Evolutionary conservation across 2,329 filamentous ascomycete species (phyloP), one percentile per base, ranked within the genome.

Genomic region (Aspergillus bombycis): DNA sequence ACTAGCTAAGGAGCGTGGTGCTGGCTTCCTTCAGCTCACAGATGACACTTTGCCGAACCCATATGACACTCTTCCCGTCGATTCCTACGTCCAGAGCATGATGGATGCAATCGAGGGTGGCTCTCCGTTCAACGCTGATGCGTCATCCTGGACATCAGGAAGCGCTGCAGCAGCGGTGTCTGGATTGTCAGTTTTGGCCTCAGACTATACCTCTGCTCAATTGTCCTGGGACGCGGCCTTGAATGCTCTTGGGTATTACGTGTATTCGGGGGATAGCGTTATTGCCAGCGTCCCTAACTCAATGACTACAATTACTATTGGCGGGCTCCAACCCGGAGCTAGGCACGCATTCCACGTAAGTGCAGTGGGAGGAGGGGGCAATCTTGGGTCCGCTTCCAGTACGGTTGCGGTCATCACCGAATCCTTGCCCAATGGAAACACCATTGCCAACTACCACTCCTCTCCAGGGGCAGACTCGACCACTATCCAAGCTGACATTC

Each of bases 61-160:
- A 7, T 68, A 69, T 55, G 62, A 69, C 30, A 69, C 57, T 53
- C 60, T 69, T 7, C 67, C 67, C 16, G 32, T 2, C 21, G 66
- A 69, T 57, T 53, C 65, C 8, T 69, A 69, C 38, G 63, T 69
- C 26, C 62, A 67, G 23, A 54, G 61, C n/a, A 58, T 69, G 46
- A 57, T 69, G 19, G 52, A 41, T 38, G 62, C 57, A 36, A 58
- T 69, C 6, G 23, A 52, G 4, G 66, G 67, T 26, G 62, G 66
- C 16, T 58, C 60, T 43, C 64, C 50, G 23, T 30, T 53, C 1
- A 67, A 65, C 21, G 26, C 61, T 2, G 50, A 57, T 28, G 32
- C 60, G 34, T 23, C 32, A 45, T 48, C 38, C 36, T 64, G 50
- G 55, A 28, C 30, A 21, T 46, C 57, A 56, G 64, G 53, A 46